These are phyloP conservation scores for Periconia sp. DNA, from an alignment of 2,329 filamentous ascomycete genomes.

Conservation along the genomic window DNA sequence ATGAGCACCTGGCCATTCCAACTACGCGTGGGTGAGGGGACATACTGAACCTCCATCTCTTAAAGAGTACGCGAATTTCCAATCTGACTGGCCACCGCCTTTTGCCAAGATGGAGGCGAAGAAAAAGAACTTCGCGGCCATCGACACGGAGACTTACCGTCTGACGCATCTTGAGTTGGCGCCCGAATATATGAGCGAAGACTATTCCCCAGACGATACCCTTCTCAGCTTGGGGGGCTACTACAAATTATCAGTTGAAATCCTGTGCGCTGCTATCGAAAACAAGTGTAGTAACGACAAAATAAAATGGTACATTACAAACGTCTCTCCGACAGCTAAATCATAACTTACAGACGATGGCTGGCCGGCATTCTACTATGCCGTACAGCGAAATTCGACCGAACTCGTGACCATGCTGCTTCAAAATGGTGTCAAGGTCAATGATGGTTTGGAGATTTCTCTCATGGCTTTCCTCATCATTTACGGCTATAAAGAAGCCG, in stretches of 20 bases:
- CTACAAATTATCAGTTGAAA: not conserved
- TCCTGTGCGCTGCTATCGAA: not conserved
- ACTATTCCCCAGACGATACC: too few species aligned
- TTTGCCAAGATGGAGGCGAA: too few species aligned
- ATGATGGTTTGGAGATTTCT: not conserved
- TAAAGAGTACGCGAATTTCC: too few species aligned
- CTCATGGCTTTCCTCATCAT: conserved; percentile 6
- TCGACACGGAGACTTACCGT: too few species aligned
- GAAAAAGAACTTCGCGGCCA: too few species aligned
- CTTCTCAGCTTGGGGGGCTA: too few species aligned
- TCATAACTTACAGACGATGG: not conserved
- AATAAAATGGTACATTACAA: not conserved
- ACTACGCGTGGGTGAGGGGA: too few species aligned
- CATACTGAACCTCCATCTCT: too few species aligned
- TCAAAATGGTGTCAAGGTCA: not conserved
- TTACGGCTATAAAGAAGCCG: not conserved
- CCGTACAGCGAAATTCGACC: conserved; percentile 1
- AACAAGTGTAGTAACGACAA: not conserved
- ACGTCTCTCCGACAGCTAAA: not conserved
- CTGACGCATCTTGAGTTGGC: too few species aligned
- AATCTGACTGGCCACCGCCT: too few species aligned
- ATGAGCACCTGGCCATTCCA: too few species aligned
- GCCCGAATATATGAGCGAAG: too few species aligned
- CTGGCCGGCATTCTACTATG: conserved; percentile 4
- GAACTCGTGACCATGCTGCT: conserved; percentile 1